A percentile compares a stretch with the other conserved stretches of the same genome.
These are phyloP conservation scores for Irpex rosettiformis DNA, from an alignment of 1,284 basidiomycete species.

Conservation along the genomic window DNA sequence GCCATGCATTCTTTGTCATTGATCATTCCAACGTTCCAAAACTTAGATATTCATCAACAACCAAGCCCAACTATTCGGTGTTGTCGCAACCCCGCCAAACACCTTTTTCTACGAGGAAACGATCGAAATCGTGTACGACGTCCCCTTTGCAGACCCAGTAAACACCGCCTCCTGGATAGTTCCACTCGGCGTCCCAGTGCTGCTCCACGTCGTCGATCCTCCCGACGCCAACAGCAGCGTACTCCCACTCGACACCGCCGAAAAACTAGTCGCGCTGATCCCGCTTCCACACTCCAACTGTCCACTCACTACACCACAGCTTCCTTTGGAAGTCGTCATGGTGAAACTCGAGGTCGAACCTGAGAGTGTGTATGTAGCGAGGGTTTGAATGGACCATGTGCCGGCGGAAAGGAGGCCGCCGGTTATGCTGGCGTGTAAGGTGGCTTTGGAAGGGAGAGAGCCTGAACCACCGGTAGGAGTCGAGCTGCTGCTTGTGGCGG, in stretches of 20 bases:
- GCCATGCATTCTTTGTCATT: no score
- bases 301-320: slow-evolving; percentile 33
- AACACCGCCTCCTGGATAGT: slow-evolving; percentile 46
- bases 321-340: slow-evolving; percentile 36
- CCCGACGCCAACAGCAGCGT: slow-evolving; percentile 45
- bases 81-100: neutral
- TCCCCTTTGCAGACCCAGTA: slow-evolving; percentile 40
- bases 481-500: slow-evolving; percentile 8
- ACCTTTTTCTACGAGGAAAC: slow-evolving; percentile 17
- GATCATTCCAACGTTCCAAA: no score
- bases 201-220: slow-evolving; percentile 50
- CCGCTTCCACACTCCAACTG: slow-evolving; percentile 33
- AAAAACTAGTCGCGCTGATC: slow-evolving; percentile 43
- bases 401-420: slow-evolving; percentile 36
- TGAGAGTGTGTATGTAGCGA: slow-evolving; percentile 32
- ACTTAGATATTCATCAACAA: neutral
- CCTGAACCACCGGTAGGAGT: slow-evolving; percentile 15
- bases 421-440: slow-evolving; percentile 30
- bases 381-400: slow-evolving; percentile 37
- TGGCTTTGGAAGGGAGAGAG: slow-evolving; percentile 40
- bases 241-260: slow-evolving; percentile 48
- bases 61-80: neutral
- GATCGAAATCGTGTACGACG: slow-evolving; percentile 45
- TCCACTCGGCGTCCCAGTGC: slow-evolving; percentile 52
- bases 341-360: slow-evolving; percentile 33